Evolutionary conservation across 2,329 filamentous ascomycete species (phyloP).

Genomic region (Colletotrichum higginsianum): DNA sequence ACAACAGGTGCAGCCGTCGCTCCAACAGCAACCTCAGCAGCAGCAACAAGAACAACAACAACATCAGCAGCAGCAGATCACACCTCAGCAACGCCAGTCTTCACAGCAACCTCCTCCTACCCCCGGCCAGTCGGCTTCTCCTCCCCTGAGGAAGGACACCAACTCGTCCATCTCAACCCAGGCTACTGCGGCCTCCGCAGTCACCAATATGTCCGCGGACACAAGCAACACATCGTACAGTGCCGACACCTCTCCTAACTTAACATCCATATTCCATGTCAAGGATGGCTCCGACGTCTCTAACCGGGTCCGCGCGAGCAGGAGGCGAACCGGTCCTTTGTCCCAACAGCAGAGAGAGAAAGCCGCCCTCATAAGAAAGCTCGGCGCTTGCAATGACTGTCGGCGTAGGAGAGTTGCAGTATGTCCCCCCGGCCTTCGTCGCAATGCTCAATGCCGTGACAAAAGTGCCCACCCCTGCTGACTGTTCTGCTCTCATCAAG

Average conservation of each 20-base stretch:
- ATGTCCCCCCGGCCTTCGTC: constrained; percentile 52
- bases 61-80: constrained; percentile 37
- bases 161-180: constrained; percentile 68
- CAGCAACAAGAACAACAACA: constrained; percentile 36
- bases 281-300: constrained; percentile 69
- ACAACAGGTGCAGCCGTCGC: constrained; percentile 27
- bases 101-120: constrained; percentile 46
- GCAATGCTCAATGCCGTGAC: neutral
- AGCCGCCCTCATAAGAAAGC: constrained; percentile 71
- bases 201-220: constrained; percentile 59
- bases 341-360: constrained; percentile 72
- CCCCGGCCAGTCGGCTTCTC: constrained; percentile 48
- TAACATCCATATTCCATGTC: constrained; percentile 67
- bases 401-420: constrained; percentile 71
- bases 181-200: constrained; percentile 59
- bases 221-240: constrained; percentile 67
- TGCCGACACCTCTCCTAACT: constrained; percentile 66
- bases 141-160: constrained; percentile 63
- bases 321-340: constrained; percentile 72
- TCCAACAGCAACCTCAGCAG: constrained; percentile 30
- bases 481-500: constrained; percentile 51
- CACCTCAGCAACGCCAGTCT: constrained; percentile 46
- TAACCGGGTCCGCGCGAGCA: constrained; percentile 68
- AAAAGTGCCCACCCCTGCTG: constrained; percentile 37
- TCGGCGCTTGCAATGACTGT: constrained; percentile 71